phyloP scores from a whole-genome alignment of 2,329 filamentous ascomycete genomes.

The Niveomyces coronatus region DNA sequence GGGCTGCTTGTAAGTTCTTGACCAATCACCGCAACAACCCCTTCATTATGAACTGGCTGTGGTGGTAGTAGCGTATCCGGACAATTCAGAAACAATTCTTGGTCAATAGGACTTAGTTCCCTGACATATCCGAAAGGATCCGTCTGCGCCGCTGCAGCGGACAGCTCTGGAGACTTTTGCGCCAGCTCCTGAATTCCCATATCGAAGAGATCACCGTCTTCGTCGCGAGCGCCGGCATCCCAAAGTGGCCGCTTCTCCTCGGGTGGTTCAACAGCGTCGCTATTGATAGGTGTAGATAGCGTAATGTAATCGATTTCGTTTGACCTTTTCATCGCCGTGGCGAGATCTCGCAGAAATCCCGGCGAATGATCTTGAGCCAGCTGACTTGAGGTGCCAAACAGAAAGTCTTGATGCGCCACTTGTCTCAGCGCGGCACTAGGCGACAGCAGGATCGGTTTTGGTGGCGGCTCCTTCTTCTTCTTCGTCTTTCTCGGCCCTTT shows the following conservation, averaged over 20 bases:
- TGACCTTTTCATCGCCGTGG: conserved; percentile 50
- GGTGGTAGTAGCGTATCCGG: conserved; percentile 16
- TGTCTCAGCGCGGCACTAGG: conserved; percentile 57
- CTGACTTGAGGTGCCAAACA: conserved; percentile 83
- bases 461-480: conserved; percentile 30
- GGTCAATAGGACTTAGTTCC: conserved; percentile 9
- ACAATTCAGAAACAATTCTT: conserved; percentile 16
- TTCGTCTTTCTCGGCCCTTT: conserved; percentile 21
- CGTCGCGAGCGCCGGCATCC: conserved; percentile 58
- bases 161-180: conserved; percentile 26
- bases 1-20: too few relatives aligned
- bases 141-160: conserved; percentile 15
- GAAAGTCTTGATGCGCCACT: conserved; percentile 59
- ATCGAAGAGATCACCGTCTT: conserved; percentile 52
- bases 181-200: conserved; percentile 51
- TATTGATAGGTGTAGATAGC: conserved; percentile 29
- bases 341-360: conserved; percentile 50
- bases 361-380: conserved; percentile 64
- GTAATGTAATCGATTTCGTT: conserved; percentile 33
- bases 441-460: conserved; percentile 50
- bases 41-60: too few relatives aligned
- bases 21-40: not conserved
- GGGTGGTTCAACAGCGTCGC: conserved; percentile 25
- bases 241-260: conserved; percentile 44
- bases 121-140: conserved; percentile 31